Percentiles rank a stretch among this genome's conserved stretches.
Evolutionary conservation across 1,139 yeast genomes (phyloP).

Genomic region (Scheffersomyces illinoinensis): DNA sequence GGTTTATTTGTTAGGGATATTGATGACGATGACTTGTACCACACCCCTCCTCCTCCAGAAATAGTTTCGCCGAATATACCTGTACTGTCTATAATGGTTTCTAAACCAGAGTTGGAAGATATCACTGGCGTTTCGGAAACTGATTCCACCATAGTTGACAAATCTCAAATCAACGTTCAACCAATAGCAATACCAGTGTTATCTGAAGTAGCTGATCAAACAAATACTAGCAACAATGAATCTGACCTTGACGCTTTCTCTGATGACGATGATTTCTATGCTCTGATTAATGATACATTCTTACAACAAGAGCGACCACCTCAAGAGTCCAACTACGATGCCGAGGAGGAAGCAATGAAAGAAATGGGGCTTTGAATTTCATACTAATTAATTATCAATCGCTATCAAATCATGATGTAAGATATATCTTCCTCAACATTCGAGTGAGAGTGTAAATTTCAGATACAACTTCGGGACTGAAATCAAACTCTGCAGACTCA

Average conservation of each 20-base stretch:
- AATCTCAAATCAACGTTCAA: neutral
- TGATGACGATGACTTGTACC: slow-evolving; percentile 14
- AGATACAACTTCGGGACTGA: slow-evolving; percentile 46
- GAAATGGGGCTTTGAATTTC: slow-evolving; percentile 25
- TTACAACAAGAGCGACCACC: neutral
- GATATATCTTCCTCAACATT: slow-evolving; percentile 41
- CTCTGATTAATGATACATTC: neutral
- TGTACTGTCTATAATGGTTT: neutral
- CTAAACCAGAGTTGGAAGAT: neutral
- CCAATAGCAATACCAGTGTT: neutral
- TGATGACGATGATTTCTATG: slow-evolving; percentile 17
- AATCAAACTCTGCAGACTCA: slow-evolving; percentile 23
- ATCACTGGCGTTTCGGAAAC: neutral
- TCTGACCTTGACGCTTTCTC: slow-evolving; percentile 16
- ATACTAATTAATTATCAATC: neutral
- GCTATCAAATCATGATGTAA: slow-evolving; percentile 15
- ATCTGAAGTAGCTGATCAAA: neutral
- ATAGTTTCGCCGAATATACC: neutral
- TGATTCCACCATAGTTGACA: neutral
- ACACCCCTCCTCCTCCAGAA: neutral
- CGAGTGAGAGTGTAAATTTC: slow-evolving; percentile 43
- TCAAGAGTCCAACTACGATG: neutral
- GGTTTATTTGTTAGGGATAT: slow-evolving; percentile 32
- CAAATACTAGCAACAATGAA: neutral
- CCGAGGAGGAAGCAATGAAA: slow-evolving; percentile 37